phyloP scores from a whole-genome alignment of 306 rosid species.

The Cicer judaicum region DNA sequence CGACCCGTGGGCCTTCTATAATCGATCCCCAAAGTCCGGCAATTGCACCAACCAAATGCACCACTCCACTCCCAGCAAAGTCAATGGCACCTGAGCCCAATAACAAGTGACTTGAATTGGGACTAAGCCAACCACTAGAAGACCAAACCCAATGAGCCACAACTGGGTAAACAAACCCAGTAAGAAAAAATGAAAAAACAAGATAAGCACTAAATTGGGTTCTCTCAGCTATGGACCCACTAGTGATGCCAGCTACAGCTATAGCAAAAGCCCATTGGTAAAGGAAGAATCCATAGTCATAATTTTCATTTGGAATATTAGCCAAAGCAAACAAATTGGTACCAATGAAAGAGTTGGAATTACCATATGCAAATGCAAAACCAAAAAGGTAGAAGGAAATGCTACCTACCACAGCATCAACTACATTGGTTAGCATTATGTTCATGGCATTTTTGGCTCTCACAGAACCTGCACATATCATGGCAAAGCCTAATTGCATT shows the following conservation, averaged over 20 bases:
- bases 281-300: conserved; percentile 75
- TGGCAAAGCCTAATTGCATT: conserved; percentile 84
- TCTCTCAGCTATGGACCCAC: conserved; percentile 81
- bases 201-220: conserved; percentile 77
- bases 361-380: conserved; percentile 77
- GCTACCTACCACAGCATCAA: conserved; percentile 80
- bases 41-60: conserved; percentile 77
- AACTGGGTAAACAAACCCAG: conserved; percentile 77
- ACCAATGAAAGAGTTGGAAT: conserved; percentile 77
- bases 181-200: conserved; percentile 65
- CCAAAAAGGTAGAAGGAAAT: conserved; percentile 84
- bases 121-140: conserved; percentile 71
- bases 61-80: conserved; percentile 83
- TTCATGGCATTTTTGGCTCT: conserved; percentile 83
- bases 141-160: conserved; percentile 88
- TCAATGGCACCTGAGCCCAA: conserved; percentile 76
- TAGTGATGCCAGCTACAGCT: conserved; percentile 75
- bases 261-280: conserved; percentile 88
- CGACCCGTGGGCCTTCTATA: conserved; percentile 72
- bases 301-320: conserved; percentile 53
- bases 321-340: conserved; percentile 59
- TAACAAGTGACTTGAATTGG: conserved; percentile 49
- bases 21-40: conserved; percentile 81
- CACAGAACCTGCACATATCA: conserved; percentile 88
- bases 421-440: conserved; percentile 82